phyloP scores from a whole-genome alignment of 176 grass and related monocot species.

The Bothriochloa decipiens region DNA sequence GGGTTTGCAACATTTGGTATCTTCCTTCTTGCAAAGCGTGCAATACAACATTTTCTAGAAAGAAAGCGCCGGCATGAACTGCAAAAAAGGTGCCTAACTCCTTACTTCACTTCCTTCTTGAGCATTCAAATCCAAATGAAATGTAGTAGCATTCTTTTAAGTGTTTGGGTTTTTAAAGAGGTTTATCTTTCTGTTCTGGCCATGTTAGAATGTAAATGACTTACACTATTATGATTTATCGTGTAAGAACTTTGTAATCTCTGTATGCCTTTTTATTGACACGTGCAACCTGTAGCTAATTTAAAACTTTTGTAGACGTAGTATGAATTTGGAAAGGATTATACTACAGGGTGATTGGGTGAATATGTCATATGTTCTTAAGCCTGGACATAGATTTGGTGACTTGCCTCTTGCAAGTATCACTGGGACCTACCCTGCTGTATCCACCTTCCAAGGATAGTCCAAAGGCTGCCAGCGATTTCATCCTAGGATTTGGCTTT shows the following conservation, averaged over 20 bases:
- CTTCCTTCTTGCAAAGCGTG: constrained; percentile 89
- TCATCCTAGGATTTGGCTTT: not conserved
- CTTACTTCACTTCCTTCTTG: constrained; percentile 1
- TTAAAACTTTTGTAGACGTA: not conserved
- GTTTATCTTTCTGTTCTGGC: constrained; percentile 1
- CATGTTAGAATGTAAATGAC: constrained; percentile 14
- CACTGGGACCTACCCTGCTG: not conserved
- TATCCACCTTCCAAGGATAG: not conserved
- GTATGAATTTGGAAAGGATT: not conserved
- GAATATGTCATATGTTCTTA: constrained; percentile 6
- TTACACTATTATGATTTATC: not conserved
- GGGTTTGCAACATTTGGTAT: constrained; percentile 83
- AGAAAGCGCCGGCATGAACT: constrained; percentile 64
- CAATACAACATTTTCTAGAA: constrained; percentile 78
- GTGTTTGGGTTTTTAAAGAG: constrained; percentile 1
- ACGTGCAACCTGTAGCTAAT: not conserved
- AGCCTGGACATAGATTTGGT: not conserved
- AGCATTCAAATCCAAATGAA: not conserved
- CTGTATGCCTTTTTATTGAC: not conserved
- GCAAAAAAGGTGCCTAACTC: constrained; percentile 69
- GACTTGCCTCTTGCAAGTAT: not conserved
- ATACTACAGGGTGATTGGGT: constrained; percentile 4
- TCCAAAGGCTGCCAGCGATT: not conserved
- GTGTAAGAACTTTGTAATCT: not conserved
- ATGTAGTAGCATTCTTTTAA: not conserved